Percentiles rank a stretch among this genome's conserved stretches.
These are phyloP conservation scores for Diaporthe longicolla DNA, from an alignment of 2,329 filamentous ascomycete genomes.

Conservation along the genomic window DNA sequence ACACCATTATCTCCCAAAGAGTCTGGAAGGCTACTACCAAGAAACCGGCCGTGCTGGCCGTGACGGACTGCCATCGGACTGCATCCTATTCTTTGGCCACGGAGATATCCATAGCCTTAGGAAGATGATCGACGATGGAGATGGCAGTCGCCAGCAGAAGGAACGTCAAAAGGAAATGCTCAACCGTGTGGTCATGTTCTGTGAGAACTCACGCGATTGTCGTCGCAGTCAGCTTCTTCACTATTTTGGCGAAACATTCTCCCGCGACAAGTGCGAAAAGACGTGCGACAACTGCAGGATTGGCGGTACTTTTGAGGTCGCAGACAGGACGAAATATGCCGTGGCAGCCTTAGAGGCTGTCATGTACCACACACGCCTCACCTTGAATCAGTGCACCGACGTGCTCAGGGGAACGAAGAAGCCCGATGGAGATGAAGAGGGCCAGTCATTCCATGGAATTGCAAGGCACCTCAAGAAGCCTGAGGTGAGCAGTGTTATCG, in stretches of 20 bases:
- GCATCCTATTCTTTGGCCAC: conserved; percentile 91
- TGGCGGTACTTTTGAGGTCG: conserved; percentile 76
- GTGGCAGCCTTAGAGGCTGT: conserved; percentile 79
- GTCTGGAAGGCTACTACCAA: conserved; percentile 97
- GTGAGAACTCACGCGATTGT: conserved; percentile 90
- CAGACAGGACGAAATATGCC: conserved; percentile 85
- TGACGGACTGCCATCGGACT: conserved; percentile 88
- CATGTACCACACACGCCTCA: conserved; percentile 72
- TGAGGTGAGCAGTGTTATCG: conserved; percentile 88
- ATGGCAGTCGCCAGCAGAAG: conserved; percentile 84
- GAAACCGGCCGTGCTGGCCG: conserved; percentile 95
- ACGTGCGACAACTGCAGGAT: conserved; percentile 93
- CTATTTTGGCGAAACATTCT: conserved; percentile 95
- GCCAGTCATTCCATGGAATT: conserved; percentile 72
- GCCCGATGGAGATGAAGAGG: conserved; percentile 67
- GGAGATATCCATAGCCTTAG: conserved; percentile 80
- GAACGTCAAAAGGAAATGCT: conserved; percentile 89
- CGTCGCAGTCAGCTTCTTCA: conserved; percentile 87
- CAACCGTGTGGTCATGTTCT: conserved; percentile 86
- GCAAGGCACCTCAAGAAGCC: conserved; percentile 79
- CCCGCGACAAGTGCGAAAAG: conserved; percentile 76
- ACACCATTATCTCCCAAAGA: conserved; percentile 93
- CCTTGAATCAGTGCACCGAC: conserved; percentile 86
- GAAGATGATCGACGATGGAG: conserved; percentile 86
- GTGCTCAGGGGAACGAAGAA: conserved; percentile 80